Percentiles rank a stretch among this genome's conserved stretches.
phyloP scores from a whole-genome alignment of 2,329 filamentous ascomycete species.

The Paracorniculantispora psalliotae region DNA sequence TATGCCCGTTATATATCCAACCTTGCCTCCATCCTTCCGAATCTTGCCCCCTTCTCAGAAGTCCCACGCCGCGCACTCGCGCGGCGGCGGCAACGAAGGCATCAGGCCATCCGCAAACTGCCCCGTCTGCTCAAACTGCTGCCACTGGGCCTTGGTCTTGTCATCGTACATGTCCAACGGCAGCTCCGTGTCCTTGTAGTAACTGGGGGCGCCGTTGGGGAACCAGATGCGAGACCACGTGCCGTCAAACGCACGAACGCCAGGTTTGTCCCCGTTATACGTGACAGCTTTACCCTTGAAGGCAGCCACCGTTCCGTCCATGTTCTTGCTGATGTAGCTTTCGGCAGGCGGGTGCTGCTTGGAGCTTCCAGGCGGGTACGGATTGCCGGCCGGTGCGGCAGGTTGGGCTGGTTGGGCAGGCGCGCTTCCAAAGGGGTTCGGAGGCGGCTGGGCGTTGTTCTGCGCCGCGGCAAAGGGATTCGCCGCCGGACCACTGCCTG shows the following conservation, averaged over 20 bases:
- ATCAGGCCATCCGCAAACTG: constrained; percentile 66
- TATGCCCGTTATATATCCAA: not conserved
- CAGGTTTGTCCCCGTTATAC: constrained; percentile 49
- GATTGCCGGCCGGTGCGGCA: constrained; percentile 23
- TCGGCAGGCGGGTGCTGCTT: constrained; percentile 40
- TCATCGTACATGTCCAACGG: constrained; percentile 53
- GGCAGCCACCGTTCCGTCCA: constrained; percentile 42
- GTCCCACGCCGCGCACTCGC: constrained; percentile 70
- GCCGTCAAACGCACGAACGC: constrained; percentile 46
- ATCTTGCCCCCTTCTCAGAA: constrained; percentile 42
- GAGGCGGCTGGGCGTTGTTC: constrained; percentile 11
- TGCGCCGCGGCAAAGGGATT: constrained; percentile 9
- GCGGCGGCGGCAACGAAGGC: constrained; percentile 71
- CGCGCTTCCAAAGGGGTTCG: constrained; percentile 22
- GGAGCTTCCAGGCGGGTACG: constrained; percentile 40
- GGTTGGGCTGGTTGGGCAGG: constrained; percentile 1
- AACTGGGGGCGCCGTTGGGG: constrained; percentile 61
- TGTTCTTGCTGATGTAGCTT: constrained; percentile 38
- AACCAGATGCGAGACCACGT: constrained; percentile 66
- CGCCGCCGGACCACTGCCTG: not conserved
- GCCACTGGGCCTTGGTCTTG: constrained; percentile 58
- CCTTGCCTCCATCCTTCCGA: not conserved
- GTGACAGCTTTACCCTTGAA: constrained; percentile 62
- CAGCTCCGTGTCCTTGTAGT: constrained; percentile 59
- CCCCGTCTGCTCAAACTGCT: constrained; percentile 58